Evolutionary conservation across 257 asterid genomes (phyloP).

Genomic region (Solanum tarijense): DNA sequence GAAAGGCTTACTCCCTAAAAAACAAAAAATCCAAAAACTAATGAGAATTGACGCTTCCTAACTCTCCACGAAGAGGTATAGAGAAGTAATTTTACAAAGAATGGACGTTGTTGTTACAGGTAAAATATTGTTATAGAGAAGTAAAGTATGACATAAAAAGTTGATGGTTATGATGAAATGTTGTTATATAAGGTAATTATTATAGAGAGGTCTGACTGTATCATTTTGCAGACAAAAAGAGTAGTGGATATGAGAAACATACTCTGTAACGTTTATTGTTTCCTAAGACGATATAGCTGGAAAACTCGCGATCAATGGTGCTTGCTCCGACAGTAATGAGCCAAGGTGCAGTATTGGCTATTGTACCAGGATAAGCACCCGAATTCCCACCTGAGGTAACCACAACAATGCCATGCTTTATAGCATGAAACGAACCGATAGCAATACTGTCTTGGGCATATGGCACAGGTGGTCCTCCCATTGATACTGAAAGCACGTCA

Average conservation of each 20-base stretch:
- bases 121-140: background rate
- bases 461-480: slow-evolving; percentile 58
- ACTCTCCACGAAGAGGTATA: background rate
- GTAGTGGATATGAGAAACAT: background rate
- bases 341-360: slow-evolving; percentile 82
- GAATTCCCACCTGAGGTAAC: slow-evolving; percentile 92
- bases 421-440: slow-evolving; percentile 89
- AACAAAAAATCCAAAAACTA: background rate
- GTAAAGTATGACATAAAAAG: background rate
- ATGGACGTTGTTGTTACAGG: background rate
- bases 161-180: background rate
- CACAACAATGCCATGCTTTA: slow-evolving; percentile 57
- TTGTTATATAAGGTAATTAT: background rate
- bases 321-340: slow-evolving; percentile 85
- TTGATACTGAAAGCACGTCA: slow-evolving; percentile 81
- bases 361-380: slow-evolving; percentile 56
- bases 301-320: slow-evolving; percentile 67
- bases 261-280: slow-evolving; percentile 46
- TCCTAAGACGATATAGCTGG: slow-evolving; percentile 47
- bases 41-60: background rate
- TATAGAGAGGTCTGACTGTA: background rate
- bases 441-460: slow-evolving; percentile 65
- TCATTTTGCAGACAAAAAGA: background rate
- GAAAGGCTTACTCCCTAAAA: slow-evolving; percentile 79
- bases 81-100: background rate